Conservation (phyloP, 805 yeast species). For the Monosporozyma solicola region DNA sequence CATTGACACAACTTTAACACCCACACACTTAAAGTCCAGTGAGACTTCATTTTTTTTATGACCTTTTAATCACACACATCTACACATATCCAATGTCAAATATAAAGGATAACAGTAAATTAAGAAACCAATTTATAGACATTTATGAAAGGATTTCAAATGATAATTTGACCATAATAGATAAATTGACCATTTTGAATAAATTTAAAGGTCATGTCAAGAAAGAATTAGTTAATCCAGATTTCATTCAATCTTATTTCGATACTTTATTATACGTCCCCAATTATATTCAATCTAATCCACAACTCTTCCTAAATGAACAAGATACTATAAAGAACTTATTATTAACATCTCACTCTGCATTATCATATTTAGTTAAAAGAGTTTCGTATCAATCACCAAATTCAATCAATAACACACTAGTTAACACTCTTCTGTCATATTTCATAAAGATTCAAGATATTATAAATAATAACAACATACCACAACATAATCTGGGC, state of each 20-base stretch:
- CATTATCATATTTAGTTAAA: conserved; percentile 38
- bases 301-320: conserved; percentile 4
- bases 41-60: no score
- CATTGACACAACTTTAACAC: no score
- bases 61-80: no score
- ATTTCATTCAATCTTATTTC: conserved; percentile 19
- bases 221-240: conserved; percentile 24
- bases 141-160: not conserved
- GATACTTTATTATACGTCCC: conserved; percentile 15
- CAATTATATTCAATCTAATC: not conserved
- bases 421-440: conserved; percentile 10
- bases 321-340: not conserved
- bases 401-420: conserved; percentile 8
- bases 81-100: not conserved
- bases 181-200: conserved; percentile 15
- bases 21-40: not conserved
- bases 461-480: not conserved
- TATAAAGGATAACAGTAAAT: not conserved
- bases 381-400: conserved; percentile 35
- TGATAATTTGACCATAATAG: conserved; percentile 6
- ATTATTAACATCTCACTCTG: conserved; percentile 30
- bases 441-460: conserved; percentile 7
- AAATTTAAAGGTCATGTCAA: conserved; percentile 30
- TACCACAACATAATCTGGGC: not conserved
- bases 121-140: not conserved